These are phyloP conservation scores for Cutaneotrichosporon mucoides DNA, from an alignment of 1,284 basidiomycete species.

Conservation along the genomic window DNA sequence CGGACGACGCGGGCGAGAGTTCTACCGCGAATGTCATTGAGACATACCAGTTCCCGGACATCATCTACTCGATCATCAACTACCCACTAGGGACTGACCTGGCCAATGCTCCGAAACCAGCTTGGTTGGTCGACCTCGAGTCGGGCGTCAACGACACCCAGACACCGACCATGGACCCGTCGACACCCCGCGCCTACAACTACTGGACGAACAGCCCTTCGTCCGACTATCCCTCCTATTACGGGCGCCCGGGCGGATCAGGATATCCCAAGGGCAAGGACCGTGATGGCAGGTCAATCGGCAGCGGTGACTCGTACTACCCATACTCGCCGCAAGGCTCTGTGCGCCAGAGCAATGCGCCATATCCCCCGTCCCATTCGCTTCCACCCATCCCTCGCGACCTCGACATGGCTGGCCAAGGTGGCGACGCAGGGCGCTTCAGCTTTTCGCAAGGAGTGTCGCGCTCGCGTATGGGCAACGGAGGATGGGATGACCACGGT, in stretches of 20 bases:
- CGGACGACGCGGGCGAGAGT: conserved; percentile 16
- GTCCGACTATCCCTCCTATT: conserved; percentile 9
- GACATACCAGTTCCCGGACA: conserved; percentile 18
- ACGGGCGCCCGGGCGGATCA: conserved; percentile 1
- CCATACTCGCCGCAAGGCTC: conserved; percentile 7
- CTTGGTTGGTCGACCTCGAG: conserved; percentile 14
- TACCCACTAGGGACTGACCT: conserved; percentile 15
- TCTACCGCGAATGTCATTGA: conserved; percentile 23
- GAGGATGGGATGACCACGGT: conserved; percentile 9
- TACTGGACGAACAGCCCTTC: conserved; percentile 11
- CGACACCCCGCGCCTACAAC: conserved; percentile 7
- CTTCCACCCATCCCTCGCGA: conserved; percentile 5
- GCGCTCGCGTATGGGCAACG: conserved; percentile 1
- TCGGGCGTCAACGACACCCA: conserved; percentile 8
- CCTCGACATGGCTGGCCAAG: conserved; percentile 7
- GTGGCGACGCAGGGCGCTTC: conserved; percentile 2
- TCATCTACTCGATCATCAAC: conserved; percentile 19
- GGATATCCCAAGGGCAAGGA: conserved; percentile 6
- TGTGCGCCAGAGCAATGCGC: neutral
- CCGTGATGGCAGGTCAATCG: conserved; percentile 5
- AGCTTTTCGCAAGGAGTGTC: neutral
- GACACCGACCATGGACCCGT: conserved; percentile 2
- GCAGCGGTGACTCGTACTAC: conserved; percentile 9
- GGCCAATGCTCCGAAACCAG: conserved; percentile 18
- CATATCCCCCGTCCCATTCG: conserved; percentile 3